Evolutionary conservation across 345 rosid species (phyloP).

Genomic region (Psidium guajava): DNA sequence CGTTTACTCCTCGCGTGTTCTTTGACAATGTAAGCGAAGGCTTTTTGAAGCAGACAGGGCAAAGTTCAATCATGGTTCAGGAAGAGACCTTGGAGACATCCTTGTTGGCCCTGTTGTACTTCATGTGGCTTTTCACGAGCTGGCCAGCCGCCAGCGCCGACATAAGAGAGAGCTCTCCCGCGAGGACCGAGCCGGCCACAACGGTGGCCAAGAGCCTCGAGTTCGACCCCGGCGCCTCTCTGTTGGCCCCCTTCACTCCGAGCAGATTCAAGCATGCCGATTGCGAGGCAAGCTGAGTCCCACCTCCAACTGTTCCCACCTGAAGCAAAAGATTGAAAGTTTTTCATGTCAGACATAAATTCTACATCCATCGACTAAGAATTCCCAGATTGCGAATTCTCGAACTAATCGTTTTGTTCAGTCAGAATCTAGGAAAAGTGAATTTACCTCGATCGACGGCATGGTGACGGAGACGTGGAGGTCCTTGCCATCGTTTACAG

Average conservation of each 20-base stretch:
- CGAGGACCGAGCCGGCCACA: constrained; percentile 43
- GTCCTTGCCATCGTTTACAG: constrained; percentile 28
- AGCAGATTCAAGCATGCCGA: constrained; percentile 48
- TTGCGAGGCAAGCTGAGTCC: constrained; percentile 44
- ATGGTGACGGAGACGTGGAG: constrained; percentile 33
- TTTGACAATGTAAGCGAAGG: not conserved
- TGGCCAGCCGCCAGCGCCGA: constrained; percentile 34
- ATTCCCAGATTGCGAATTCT: not conserved
- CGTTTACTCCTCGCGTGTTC: not conserved
- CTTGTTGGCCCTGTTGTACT: constrained; percentile 23
- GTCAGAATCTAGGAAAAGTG: not conserved
- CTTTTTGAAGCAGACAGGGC: not conserved
- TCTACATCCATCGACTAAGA: not conserved
- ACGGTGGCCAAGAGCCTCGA: constrained; percentile 32
- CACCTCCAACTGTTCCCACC: constrained; percentile 54
- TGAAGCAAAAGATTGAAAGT: not conserved
- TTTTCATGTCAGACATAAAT: not conserved
- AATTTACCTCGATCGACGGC: constrained; percentile 30
- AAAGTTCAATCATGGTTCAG: not conserved
- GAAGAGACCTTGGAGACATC: constrained; percentile 5
- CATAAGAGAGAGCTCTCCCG: constrained; percentile 49
- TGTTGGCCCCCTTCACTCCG: constrained; percentile 46
- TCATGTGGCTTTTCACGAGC: constrained; percentile 32
- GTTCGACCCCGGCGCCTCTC: constrained; percentile 27
- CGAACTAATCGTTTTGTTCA: not conserved